Percentiles rank a stretch among this genome's conserved stretches.
Conservation (phyloP, 1,284 basidiomycete species). For the Trametes sp. region DNA sequence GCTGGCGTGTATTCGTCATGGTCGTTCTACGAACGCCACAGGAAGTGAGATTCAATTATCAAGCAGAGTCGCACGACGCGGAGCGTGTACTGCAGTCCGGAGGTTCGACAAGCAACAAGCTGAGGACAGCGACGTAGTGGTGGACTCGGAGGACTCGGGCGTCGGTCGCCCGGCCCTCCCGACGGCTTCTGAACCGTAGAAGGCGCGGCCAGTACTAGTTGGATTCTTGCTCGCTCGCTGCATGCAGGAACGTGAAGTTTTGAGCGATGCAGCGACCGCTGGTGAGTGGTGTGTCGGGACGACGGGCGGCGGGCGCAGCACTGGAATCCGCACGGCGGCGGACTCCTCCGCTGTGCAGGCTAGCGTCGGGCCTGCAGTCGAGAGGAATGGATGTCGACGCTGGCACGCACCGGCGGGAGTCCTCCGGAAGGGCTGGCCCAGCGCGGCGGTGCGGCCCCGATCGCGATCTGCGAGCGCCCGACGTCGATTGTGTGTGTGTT, state of each 20-base stretch:
- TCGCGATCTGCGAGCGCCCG: constrained; percentile 9
- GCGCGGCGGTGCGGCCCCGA: constrained; percentile 1
- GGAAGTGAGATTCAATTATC: not conserved
- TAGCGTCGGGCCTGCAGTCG: not conserved
- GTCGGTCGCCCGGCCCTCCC: constrained; percentile 6
- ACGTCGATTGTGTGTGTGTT: constrained; percentile 7
- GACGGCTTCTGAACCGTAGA: not conserved
- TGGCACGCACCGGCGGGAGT: not conserved
- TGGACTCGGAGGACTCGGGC: not conserved
- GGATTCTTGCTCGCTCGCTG: constrained; percentile 5
- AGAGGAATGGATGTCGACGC: constrained; percentile 3
- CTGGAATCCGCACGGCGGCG: constrained; percentile 11
- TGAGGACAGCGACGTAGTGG: not conserved
- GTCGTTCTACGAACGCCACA: not conserved
- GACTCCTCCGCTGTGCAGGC: constrained; percentile 7
- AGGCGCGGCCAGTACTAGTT: not conserved
- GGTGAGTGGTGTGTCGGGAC: not conserved
- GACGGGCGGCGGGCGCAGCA: constrained; percentile 4
- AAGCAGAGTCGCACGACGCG: not conserved
- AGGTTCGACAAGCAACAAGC: not conserved
- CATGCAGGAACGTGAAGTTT: not conserved
- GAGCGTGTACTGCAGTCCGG: not conserved
- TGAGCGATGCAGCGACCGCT: not conserved
- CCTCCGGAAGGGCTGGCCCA: not conserved
- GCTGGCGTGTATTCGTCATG: not conserved